A percentile compares a stretch with the other conserved stretches of the same genome.
phyloP scores from a whole-genome alignment of 2,329 filamentous ascomycete genomes.

The Pseudonectria buxi region DNA sequence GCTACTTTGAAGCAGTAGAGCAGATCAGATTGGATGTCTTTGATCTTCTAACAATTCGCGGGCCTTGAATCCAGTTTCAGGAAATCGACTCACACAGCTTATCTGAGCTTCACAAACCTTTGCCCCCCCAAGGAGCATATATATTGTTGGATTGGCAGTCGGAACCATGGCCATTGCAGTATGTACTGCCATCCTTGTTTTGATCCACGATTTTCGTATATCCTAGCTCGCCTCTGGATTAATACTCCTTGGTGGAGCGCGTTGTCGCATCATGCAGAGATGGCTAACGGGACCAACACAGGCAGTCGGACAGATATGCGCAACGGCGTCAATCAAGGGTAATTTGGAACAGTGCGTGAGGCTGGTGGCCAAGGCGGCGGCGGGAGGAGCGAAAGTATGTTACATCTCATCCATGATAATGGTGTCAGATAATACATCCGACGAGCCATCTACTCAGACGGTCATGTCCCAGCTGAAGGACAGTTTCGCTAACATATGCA shows the following conservation, averaged over 20 bases:
- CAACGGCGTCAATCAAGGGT: constrained; percentile 67
- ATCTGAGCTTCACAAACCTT: too few species aligned
- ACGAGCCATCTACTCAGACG: not conserved
- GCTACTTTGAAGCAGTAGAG: too few species aligned
- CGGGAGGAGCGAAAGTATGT: constrained; percentile 68
- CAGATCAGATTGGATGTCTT: too few species aligned
- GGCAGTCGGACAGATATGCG: constrained; percentile 88
- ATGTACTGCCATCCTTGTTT: constrained; percentile 8
- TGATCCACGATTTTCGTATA: too few species aligned
- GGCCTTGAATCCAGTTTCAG: too few species aligned
- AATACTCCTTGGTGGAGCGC: too few species aligned
- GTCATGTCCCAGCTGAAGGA: not conserved
- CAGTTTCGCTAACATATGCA: constrained; percentile 4
- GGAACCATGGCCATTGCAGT: constrained; percentile 20
- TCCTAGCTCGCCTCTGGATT: too few species aligned
- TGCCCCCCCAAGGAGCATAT: too few species aligned
- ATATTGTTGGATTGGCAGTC: not conserved
- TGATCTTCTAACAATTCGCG: too few species aligned
- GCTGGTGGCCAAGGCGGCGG: constrained; percentile 65
- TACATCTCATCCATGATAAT: too few species aligned
- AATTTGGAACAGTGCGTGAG: constrained; percentile 74
- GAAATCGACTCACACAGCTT: too few species aligned
- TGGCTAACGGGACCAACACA: constrained; percentile 28
- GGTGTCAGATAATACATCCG: constrained; percentile 4
- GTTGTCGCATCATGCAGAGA: too few species aligned